phyloP scores from a whole-genome alignment of 2,329 filamentous ascomycete genomes.

The Fusarium musae region DNA sequence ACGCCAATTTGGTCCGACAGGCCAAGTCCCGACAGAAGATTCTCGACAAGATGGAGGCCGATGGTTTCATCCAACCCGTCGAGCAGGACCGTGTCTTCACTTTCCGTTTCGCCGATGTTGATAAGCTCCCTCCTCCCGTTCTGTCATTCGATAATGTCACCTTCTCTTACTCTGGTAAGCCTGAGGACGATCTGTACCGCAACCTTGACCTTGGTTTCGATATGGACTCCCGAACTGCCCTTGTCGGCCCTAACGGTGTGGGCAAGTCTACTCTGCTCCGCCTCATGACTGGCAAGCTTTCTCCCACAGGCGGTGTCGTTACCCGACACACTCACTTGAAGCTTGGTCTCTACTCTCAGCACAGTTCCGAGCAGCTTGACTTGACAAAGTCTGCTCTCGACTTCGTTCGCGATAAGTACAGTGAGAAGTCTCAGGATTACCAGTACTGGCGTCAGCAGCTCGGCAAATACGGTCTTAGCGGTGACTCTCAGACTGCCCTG shows the following conservation, averaged over 20 bases:
- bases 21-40: slow-evolving; percentile 99
- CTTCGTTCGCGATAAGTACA: slow-evolving; percentile 97
- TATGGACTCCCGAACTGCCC: slow-evolving; percentile 97
- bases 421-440: slow-evolving; percentile 90
- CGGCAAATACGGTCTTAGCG: slow-evolving; percentile 90
- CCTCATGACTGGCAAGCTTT: slow-evolving; percentile 96
- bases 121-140: slow-evolving; percentile 98
- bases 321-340: slow-evolving; percentile 97
- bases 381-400: slow-evolving; percentile 97
- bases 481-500: slow-evolving; percentile 93
- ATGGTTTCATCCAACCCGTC: slow-evolving; percentile 96
- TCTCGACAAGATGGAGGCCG: slow-evolving; percentile 99
- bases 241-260: slow-evolving; percentile 98
- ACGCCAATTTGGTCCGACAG: slow-evolving; percentile 98
- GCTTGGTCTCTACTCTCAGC: slow-evolving; percentile 97
- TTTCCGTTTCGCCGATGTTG: slow-evolving; percentile 98
- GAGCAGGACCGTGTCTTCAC: slow-evolving; percentile 87
- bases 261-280: slow-evolving; percentile 97
- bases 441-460: slow-evolving; percentile 99
- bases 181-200: slow-evolving; percentile 93
- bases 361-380: slow-evolving; percentile 98
- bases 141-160: slow-evolving; percentile 97
- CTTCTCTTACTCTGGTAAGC: slow-evolving; percentile 94
- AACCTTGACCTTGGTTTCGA: slow-evolving; percentile 98
- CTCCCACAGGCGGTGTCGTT: slow-evolving; percentile 82